A percentile compares a stretch with the other conserved stretches of the same genome.
These are phyloP conservation scores for Cordyceps pruinosa DNA, from an alignment of 2,329 filamentous ascomycete species.

Conservation along the genomic window DNA sequence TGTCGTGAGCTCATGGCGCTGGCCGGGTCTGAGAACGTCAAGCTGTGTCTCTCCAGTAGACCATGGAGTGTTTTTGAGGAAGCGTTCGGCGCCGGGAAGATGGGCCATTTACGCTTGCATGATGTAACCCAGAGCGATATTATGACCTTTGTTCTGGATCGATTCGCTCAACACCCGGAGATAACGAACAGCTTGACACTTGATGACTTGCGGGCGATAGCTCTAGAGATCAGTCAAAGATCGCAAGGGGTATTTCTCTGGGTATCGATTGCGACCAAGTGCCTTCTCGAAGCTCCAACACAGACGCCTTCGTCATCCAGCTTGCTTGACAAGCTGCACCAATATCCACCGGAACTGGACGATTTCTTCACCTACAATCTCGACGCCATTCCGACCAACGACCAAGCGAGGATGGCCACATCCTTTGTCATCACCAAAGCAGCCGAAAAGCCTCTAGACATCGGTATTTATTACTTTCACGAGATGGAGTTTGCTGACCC, in stretches of 20 bases:
- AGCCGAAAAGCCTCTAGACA: neutral
- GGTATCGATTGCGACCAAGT: neutral
- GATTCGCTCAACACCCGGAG: neutral
- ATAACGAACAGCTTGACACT: neutral
- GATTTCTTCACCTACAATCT: slow-evolving; percentile 8
- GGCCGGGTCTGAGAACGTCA: slow-evolving; percentile 9
- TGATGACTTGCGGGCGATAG: neutral
- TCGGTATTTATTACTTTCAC: slow-evolving; percentile 8
- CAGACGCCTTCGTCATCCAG: neutral
- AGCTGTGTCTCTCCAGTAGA: slow-evolving; percentile 20
- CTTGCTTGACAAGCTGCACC: neutral
- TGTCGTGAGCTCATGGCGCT: slow-evolving; percentile 11
- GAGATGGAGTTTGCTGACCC: neutral
- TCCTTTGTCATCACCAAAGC: slow-evolving; percentile 1
- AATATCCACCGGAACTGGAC: slow-evolving; percentile 5
- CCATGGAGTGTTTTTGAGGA: slow-evolving; percentile 14
- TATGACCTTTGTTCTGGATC: slow-evolving; percentile 5
- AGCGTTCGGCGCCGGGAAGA: neutral
- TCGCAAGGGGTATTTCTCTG: slow-evolving; percentile 9
- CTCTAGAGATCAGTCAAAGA: neutral
- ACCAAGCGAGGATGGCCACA: neutral
- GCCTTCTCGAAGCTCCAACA: neutral
- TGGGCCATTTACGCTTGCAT: slow-evolving; percentile 6
- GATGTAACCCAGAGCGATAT: slow-evolving; percentile 13
- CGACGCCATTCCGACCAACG: neutral